These are phyloP conservation scores for Alternaria alternata DNA, from an alignment of 2,329 filamentous ascomycete species.

Conservation along the genomic window DNA sequence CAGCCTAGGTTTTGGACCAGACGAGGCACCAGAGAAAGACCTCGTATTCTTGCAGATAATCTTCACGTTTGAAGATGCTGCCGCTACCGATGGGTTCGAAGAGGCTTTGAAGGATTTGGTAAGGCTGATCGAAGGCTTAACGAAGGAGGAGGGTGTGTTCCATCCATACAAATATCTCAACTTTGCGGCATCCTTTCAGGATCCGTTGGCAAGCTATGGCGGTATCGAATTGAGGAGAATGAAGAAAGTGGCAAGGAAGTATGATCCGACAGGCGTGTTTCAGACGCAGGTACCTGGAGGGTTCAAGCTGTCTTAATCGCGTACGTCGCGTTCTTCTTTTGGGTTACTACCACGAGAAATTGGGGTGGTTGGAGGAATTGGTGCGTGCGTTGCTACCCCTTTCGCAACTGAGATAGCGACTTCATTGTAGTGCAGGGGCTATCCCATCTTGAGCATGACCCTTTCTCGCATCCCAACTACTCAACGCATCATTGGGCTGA, in stretches of 20 bases:
- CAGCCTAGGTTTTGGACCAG: constrained; percentile 28
- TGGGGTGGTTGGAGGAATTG: not conserved
- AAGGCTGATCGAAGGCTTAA: constrained; percentile 26
- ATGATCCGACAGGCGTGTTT: constrained; percentile 35
- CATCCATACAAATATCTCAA: constrained; percentile 39
- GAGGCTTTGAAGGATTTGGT: constrained; percentile 29
- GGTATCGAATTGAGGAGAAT: constrained; percentile 15
- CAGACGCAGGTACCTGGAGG: constrained; percentile 33
- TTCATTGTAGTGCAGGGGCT: not conserved
- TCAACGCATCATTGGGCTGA: not conserved
- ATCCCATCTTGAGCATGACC: not conserved
- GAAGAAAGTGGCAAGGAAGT: constrained; percentile 25
- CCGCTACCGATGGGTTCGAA: constrained; percentile 22
- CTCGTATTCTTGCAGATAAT: constrained; percentile 32
- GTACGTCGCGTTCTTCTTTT: not conserved
- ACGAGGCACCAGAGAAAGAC: constrained; percentile 23
- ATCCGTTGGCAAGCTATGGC: constrained; percentile 38
- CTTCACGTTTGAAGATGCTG: constrained; percentile 30
- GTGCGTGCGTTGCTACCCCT: not conserved
- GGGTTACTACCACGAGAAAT: not conserved
- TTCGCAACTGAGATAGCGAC: not conserved
- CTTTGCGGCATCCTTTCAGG: constrained; percentile 49
- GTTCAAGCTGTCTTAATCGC: constrained; percentile 29
- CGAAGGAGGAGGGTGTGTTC: constrained; percentile 27
- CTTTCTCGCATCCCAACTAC: not conserved